Base-by-base conservation (phyloP, 805 yeast genomes). In the Yamadazyma paraphyllophila region DNA sequence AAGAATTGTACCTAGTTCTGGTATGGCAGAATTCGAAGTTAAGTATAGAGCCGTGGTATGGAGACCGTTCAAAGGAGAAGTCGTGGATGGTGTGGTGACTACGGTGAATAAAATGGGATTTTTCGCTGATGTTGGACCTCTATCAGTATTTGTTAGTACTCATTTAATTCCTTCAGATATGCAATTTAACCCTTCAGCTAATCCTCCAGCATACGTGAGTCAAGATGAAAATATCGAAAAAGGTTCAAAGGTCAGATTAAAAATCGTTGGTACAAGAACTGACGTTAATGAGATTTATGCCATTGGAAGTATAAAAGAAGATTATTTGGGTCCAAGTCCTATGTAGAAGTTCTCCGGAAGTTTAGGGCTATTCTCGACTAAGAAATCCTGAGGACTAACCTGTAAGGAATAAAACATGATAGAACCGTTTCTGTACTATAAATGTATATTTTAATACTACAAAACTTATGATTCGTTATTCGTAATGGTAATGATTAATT, bases 61-160 rank as follows among this genome's bases (percentile, higher is more conserved):
- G 95, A 87, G 92, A 60, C 99, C 99, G 4, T 94, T 94, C 71
- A 94, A 94, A 69, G 99, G 98, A 30, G 99, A 94, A 67, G 99
- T 94, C 7, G 98, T 94, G 20, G 99, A 94, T 66, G 99, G 95
- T 5, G 83, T 92, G 17, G 98, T 94, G 12, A 87, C 96, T 11
- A 87, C 88, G 27, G 97, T 96, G 40, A 89, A 86, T 65, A 89
- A 81, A 60, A 86, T 92, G 84, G 99, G 99, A 7, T 89, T 94
- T 54, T 94, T 94, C 64, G 98, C 96, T 32, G 97, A 94, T 66
- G 99, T 94, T 25, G 99, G 99, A 0, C 99, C 99, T 12, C 73
- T 94, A 62, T 83, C 91, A 17, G 97, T 94, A 33, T 94, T 94
- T 65, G 95, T 94, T 16, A 87, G 96, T 17, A 90, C 95, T 31